Evolutionary conservation across 2,329 filamentous ascomycete species (phyloP).

Genomic region (Fusarium decemcellulare): DNA sequence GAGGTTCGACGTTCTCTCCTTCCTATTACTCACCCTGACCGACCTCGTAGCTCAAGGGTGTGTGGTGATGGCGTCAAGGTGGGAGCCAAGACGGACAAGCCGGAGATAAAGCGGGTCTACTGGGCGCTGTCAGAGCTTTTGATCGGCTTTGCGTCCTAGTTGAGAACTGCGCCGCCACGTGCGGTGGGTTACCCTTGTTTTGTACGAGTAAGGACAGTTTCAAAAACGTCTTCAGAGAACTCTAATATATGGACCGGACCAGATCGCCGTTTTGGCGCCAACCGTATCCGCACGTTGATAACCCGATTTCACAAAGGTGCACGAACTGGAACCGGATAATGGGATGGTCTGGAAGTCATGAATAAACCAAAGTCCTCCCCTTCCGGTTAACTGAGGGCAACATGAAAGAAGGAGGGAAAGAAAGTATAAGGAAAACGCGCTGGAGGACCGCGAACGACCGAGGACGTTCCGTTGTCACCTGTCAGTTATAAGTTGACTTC

Average conservation of each 20-base stretch:
- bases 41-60: background rate
- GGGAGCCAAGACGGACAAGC: constrained; percentile 3
- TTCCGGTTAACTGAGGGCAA: background rate
- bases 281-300: background rate
- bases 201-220: background rate
- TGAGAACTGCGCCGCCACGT: background rate
- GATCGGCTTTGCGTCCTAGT: background rate
- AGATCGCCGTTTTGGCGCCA: background rate
- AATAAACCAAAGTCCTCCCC: background rate
- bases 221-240: background rate
- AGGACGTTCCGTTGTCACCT: background rate
- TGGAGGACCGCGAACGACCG: background rate
- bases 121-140: background rate
- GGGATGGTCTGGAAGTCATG: background rate
- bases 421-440: background rate
- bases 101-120: constrained; percentile 1
- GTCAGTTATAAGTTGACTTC: background rate
- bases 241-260: background rate
- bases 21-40: background rate
- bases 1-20: background rate
- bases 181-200: background rate
- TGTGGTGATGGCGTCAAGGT: background rate
- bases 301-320: background rate
- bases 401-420: background rate
- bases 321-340: background rate